Evolutionary conservation across 2,329 filamentous ascomycete genomes (phyloP), one percentile per base, ranked within the genome.

Genomic region (Parascedosporium putredinis): DNA sequence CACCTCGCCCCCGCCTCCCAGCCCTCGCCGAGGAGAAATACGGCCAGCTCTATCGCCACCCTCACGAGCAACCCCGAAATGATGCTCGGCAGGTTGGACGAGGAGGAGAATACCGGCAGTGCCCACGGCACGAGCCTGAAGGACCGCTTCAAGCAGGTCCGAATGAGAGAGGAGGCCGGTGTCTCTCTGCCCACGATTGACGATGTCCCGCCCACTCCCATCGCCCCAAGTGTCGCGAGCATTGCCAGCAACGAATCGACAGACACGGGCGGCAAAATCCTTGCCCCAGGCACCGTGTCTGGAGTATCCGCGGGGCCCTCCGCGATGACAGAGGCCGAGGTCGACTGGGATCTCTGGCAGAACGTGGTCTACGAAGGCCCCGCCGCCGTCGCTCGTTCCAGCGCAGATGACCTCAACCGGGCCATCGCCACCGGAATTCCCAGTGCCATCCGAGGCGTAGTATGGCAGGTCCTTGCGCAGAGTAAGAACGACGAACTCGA

Each of bases 321-420:
- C 3, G 80, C 82, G 20, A 75, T 83, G 54, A 68, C 70, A 12
- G 86, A 90, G 59, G 72, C 74, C 14, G 83, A 87, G 22, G 93
- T 98, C n/a, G 89, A 98, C 62, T 98, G 93, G 93, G 93, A 98
- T 65, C 70, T 98, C 34, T 98, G 93, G 93, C 91, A 98, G 63
- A 81, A 86, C 22, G 85, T 98, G 3, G 93, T 98, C 29, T 94
- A 96, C 57, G 88, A 96, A 68, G 93, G 93, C 0, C 89, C 90
- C 14, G 81, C 88, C 24, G 91, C 88, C 8, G 86, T 97, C 46
- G 86, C 88, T 9, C 81, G 88, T 52, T 89, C 88, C 3, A 95
- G 89, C 60, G 77, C 91, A 0, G 88, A 94, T 59, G 90, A 96
- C 63, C 71, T 98, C 51, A 95, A 91, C 61, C 81, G 78, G 56